Evolutionary conservation across 345 rosid genomes (phyloP), one percentile per base, ranked within the genome.

Genomic region (Hibiscus mutabilis): DNA sequence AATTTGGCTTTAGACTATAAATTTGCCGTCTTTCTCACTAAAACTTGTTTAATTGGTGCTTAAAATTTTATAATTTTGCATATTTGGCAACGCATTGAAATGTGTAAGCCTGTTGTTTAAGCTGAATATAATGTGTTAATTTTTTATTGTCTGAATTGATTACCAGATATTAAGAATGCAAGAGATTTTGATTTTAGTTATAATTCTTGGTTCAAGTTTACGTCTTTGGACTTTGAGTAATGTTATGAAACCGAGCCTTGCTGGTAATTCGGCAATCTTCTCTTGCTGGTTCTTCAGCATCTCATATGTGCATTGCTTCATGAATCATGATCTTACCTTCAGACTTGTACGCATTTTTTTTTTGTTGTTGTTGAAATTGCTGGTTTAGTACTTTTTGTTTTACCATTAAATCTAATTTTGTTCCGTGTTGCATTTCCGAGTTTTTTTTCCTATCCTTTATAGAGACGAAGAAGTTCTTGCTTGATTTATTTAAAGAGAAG

Each of bases 401-500:
- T 46, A 57, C 21, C 40, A 49, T 18, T 37, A 31, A 31, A 1
- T 68, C 10, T 46, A 29, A 64, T 2, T 27, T 16, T 52, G 10
- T 47, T 68, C 8, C 52, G 1, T 31, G n/a, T n/a, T 16, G 35
- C 9, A 15, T 35, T 65, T 68, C 42, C 55, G 29, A 74, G 22
- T 44, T 68, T 16, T 7, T 66, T 42, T 42, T 1, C 2, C 70
- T 61, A 15, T 69, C 27, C 33, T 29, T 49, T 81, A 74, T 69
- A 94, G 99, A 94, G 83, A 95, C 97, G 6, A 95, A 95, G 90
- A 88, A 92, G 77, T 90, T 92, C 57, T 85, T 92, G 89, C 98
- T 95, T 15, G 99, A 92, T 68, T 89, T 95, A 69, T 95, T 95
- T 67, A 95, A 93, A 80, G 98, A 90, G 40, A 95, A 92, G 88